Conservation (phyloP, 1,284 basidiomycete species). For the Leccinum ponderosum region DNA sequence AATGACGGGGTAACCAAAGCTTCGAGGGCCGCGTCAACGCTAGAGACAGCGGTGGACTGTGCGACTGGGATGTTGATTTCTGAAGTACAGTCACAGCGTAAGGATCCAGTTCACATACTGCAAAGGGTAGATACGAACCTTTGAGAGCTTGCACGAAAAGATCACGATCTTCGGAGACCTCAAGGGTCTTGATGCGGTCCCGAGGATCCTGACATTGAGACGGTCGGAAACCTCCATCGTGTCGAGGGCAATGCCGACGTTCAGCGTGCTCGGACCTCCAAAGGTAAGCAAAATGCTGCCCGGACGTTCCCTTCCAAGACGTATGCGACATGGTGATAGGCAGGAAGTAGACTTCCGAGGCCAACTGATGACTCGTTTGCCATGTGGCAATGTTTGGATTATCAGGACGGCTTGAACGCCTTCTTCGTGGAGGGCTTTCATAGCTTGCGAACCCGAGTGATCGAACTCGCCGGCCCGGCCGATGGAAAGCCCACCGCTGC, state of each 20-base stretch:
- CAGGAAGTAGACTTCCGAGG: slow-evolving; percentile 96
- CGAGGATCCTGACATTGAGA: slow-evolving; percentile 92
- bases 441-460: slow-evolving; percentile 97
- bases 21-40: slow-evolving; percentile 87
- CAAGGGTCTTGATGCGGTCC: slow-evolving; percentile 95
- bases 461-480: slow-evolving; percentile 99
- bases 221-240: slow-evolving; percentile 97
- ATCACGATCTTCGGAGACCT: slow-evolving; percentile 97
- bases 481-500: slow-evolving; percentile 94
- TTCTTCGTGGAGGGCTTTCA: slow-evolving; percentile 97
- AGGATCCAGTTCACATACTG: neutral
- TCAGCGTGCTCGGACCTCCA: slow-evolving; percentile 96
- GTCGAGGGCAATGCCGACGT: slow-evolving; percentile 97
- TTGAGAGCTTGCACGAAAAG: slow-evolving; percentile 97
- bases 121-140: slow-evolving; percentile 48
- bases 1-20: slow-evolving; percentile 98
- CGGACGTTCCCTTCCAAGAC: slow-evolving; percentile 96
- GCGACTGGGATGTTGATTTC: slow-evolving; percentile 99
- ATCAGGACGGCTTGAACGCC: slow-evolving; percentile 95
- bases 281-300: slow-evolving; percentile 98
- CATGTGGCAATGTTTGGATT: slow-evolving; percentile 98
- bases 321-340: slow-evolving; percentile 98
- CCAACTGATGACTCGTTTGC: slow-evolving; percentile 96
- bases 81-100: slow-evolving; percentile 32
- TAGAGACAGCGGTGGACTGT: slow-evolving; percentile 97